Conservation (phyloP, 345 rosid species). For the Dipteronia dyeriana region DNA sequence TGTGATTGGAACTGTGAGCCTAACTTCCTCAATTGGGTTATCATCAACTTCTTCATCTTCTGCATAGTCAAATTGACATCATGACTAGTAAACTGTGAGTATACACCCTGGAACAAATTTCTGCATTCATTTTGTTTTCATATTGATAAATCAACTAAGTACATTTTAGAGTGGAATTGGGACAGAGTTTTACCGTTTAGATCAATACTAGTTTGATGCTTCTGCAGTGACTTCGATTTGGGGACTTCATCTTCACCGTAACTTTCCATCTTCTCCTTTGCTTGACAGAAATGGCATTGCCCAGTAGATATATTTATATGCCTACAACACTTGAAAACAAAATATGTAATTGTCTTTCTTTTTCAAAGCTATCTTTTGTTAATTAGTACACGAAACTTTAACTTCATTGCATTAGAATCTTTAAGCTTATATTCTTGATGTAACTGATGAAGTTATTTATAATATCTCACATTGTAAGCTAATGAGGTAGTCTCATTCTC, state of each 20-base stretch:
- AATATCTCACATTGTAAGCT: background rate
- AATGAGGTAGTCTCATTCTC: background rate
- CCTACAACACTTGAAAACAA: background rate
- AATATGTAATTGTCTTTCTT: background rate
- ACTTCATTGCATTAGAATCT: background rate
- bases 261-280: constrained; percentile 9
- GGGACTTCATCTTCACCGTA: background rate
- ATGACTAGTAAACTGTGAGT: background rate
- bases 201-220: background rate
- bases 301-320: background rate
- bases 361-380: background rate
- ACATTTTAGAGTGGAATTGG: constrained; percentile 3
- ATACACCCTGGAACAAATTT: background rate
- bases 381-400: background rate
- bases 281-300: background rate
- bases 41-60: constrained; percentile 23
- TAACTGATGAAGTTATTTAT: background rate
- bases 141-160: background rate
- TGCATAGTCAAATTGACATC: background rate
- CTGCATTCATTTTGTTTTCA: background rate
- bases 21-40: constrained; percentile 39
- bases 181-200: background rate
- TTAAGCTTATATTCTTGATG: background rate
- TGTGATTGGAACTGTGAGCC: constrained; percentile 39
- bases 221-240: background rate